Base-by-base conservation (phyloP, 163 green algal genomes). In the Scenedesmus sp. region DNA sequence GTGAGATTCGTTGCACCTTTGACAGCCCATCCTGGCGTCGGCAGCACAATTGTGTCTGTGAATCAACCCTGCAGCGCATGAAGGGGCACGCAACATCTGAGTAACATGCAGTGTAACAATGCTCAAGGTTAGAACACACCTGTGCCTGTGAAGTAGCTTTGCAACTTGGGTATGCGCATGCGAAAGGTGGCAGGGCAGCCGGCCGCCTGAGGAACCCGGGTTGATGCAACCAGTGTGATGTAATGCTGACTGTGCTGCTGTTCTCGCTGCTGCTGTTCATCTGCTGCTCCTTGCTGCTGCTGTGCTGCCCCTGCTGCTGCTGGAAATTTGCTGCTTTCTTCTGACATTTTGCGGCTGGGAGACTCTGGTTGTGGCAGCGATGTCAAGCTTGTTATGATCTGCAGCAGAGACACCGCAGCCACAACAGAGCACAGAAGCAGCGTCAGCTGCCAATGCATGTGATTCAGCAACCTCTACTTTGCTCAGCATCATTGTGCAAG, bases 91-190 rank as follows among this genome's bases (percentile, higher is more conserved):
- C 80, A 98, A 85, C n/a, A n/a, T n/a, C n/a, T n/a, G 24, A 76
- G n/a, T 56, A 56, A 56, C 46, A 56, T 10, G 46, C 46, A 56
- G 10, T 56, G 46, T 56, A 96, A 56, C 46, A 56, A 10, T 18
- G 10, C 46, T 56, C 10, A 7, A 56, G 10, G 46, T 56, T 56
- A 26, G 15, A 6, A 83, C 70, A 30, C 86, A 96, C 95, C 96
- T 91, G 96, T 98, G 2, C 96, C 97, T 13, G 96, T 98, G 92
- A 98, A 98, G 91, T 97, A 97, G 6, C 91, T 94, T 0, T 94
- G 51, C 59, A 97, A 89, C 0, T 92, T 89, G 0, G 95, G 95
- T 2, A 98, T 94, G 1, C 72, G 61, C 80, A 98, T 85, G 37
- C 79, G 85, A 35, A 97, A 86, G 73, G 89, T 91, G 70, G 24